Percentiles rank a stretch among this genome's conserved stretches.
Evolutionary conservation across 106 monocot genomes (phyloP).

Genomic region (Dendrobium nobile): DNA sequence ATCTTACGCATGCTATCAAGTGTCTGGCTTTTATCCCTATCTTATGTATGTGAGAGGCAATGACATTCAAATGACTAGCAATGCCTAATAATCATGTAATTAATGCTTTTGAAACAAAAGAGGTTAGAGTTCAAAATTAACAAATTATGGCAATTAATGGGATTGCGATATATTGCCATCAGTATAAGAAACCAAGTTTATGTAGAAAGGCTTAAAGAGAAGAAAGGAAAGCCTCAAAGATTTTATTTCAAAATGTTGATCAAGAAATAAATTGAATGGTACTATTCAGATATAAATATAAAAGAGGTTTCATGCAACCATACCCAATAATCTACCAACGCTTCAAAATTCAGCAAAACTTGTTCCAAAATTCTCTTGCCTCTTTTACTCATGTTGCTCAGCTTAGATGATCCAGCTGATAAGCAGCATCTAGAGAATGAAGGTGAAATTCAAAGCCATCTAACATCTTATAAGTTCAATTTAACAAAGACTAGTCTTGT

Average conservation of each 20-base stretch:
- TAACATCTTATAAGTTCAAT: too few relatives aligned
- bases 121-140: neutral
- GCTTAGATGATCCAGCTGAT: neutral
- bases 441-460: neutral
- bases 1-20: neutral
- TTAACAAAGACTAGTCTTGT: too few relatives aligned
- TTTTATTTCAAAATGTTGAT: neutral
- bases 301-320: neutral
- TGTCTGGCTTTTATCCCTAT: neutral
- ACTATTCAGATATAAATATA: neutral
- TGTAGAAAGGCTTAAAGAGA: neutral
- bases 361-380: neutral
- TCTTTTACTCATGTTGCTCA: neutral
- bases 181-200: neutral
- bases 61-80: neutral
- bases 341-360: neutral
- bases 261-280: neutral
- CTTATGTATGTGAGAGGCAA: neutral
- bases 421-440: neutral
- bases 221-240: neutral
- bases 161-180: neutral
- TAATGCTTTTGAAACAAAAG: neutral
- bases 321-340: neutral
- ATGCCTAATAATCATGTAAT: neutral
- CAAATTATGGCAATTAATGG: neutral